Conservation (phyloP, 2,329 filamentous ascomycete species). For the Trichophyton benhamiae region DNA sequence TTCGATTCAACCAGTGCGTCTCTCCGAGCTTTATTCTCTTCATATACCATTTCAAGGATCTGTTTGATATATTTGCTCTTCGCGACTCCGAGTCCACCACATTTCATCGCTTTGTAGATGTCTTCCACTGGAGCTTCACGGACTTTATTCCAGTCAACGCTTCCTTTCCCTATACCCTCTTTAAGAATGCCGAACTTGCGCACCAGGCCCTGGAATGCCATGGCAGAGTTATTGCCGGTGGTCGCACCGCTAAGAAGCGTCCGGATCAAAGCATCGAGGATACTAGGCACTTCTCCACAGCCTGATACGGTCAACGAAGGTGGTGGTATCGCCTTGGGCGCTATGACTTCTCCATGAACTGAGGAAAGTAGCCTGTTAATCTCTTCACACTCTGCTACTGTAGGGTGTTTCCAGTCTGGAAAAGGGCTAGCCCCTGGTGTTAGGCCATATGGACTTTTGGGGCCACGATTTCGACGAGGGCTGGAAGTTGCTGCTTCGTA, state of each 20-base stretch:
- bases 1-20: slow-evolving; percentile 38
- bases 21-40: slow-evolving; percentile 51
- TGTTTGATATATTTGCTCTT: slow-evolving; percentile 63
- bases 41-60: slow-evolving; percentile 59
- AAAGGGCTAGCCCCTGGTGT: slow-evolving; percentile 51
- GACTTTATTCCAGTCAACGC: slow-evolving; percentile 64
- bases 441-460: slow-evolving; percentile 36
- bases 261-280: slow-evolving; percentile 51
- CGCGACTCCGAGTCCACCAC: slow-evolving; percentile 56
- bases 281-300: slow-evolving; percentile 53
- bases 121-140: slow-evolving; percentile 46
- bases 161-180: slow-evolving; percentile 54
- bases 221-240: slow-evolving; percentile 48
- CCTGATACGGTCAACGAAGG: slow-evolving; percentile 62
- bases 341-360: slow-evolving; percentile 52
- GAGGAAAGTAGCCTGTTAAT: slow-evolving; percentile 54
- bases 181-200: slow-evolving; percentile 51
- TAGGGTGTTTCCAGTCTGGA: slow-evolving; percentile 54
- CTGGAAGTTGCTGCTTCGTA: neutral
- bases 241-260: slow-evolving; percentile 52
- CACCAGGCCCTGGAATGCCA: slow-evolving; percentile 54
- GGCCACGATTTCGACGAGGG: neutral
- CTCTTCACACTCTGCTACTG: slow-evolving; percentile 54
- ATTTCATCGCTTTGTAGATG: slow-evolving; percentile 56
- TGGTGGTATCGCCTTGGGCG: slow-evolving; percentile 54